These are phyloP conservation scores for Monilinia laxa DNA, from an alignment of 2,329 filamentous ascomycete genomes.

Conservation along the genomic window DNA sequence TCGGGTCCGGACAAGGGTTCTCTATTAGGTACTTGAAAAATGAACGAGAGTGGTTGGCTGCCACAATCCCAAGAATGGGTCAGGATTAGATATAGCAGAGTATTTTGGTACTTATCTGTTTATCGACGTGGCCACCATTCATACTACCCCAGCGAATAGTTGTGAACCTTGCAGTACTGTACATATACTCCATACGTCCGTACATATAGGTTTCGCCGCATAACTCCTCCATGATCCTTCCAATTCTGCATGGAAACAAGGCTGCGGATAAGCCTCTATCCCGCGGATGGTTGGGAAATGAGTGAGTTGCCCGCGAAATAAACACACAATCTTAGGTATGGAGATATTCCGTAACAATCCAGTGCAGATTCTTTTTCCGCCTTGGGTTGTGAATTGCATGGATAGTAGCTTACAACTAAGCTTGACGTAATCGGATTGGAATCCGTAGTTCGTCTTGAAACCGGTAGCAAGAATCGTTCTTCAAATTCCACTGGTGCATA, in stretches of 20 bases:
- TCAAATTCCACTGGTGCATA: background rate
- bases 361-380: background rate
- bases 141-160: background rate
- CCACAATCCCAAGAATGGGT: background rate
- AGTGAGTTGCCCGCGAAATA: background rate
- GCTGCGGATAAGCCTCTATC: conserved; percentile 1
- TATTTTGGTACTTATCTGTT: conserved; percentile 16
- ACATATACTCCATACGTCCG: background rate
- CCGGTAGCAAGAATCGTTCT: conserved; percentile 3
- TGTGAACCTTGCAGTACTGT: background rate
- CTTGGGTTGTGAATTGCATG: background rate
- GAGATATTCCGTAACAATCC: background rate
- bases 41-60: conserved; percentile 12
- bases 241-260: conserved; percentile 2
- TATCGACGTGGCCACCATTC: conserved; percentile 14
- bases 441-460: background rate
- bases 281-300: background rate
- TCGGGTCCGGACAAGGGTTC: conserved; percentile 13
- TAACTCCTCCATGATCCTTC: conserved; percentile 15
- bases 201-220: conserved; percentile 6
- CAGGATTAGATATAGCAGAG: conserved; percentile 5
- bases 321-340: background rate
- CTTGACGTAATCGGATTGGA: conserved; percentile 10
- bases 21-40: background rate
- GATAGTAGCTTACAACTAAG: background rate